Evolutionary conservation across 768 basidiomycete genomes (phyloP).

Genomic region (Ramaria sp.): DNA sequence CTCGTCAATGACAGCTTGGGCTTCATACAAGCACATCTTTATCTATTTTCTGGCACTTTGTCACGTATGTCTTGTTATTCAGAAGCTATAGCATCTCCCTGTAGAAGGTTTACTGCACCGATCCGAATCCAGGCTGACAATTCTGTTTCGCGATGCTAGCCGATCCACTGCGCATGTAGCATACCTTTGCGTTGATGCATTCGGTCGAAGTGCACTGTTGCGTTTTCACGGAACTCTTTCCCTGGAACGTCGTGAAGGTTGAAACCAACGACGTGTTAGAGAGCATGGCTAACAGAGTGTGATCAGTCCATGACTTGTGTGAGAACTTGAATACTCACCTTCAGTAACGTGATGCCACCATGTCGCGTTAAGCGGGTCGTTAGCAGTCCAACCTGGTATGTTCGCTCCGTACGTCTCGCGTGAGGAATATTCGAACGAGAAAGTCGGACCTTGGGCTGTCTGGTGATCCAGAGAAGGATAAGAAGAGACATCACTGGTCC

Average conservation of each 20-base stretch:
- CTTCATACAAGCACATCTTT: too few species aligned
- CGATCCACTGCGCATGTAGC: conserved; percentile 70
- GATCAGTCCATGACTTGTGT: conserved; percentile 36
- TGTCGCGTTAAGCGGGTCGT: conserved; percentile 68
- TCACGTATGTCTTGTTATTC: too few species aligned
- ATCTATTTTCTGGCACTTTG: too few species aligned
- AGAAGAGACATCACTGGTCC: conserved; percentile 49
- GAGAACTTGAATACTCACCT: conserved; percentile 27
- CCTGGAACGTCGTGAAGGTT: conserved; percentile 62
- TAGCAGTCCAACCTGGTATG: conserved; percentile 44
- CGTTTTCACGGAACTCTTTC: conserved; percentile 50
- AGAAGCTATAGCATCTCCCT: background rate
- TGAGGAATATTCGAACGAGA: conserved; percentile 57
- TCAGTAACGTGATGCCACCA: conserved; percentile 80
- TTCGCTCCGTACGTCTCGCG: conserved; percentile 52
- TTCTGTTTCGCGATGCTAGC: conserved; percentile 47
- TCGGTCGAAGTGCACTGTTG: conserved; percentile 41
- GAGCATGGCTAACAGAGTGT: conserved; percentile 10
- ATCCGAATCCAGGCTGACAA: conserved; percentile 53
- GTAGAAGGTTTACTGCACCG: conserved; percentile 31
- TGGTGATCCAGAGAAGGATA: conserved; percentile 52
- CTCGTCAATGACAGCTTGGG: too few species aligned
- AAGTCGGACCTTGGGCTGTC: conserved; percentile 47
- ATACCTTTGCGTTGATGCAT: conserved; percentile 59
- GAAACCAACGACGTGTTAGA: conserved; percentile 44